Conservation (phyloP, 257 asterid genomes). For the Nicotiana knightiana region DNA sequence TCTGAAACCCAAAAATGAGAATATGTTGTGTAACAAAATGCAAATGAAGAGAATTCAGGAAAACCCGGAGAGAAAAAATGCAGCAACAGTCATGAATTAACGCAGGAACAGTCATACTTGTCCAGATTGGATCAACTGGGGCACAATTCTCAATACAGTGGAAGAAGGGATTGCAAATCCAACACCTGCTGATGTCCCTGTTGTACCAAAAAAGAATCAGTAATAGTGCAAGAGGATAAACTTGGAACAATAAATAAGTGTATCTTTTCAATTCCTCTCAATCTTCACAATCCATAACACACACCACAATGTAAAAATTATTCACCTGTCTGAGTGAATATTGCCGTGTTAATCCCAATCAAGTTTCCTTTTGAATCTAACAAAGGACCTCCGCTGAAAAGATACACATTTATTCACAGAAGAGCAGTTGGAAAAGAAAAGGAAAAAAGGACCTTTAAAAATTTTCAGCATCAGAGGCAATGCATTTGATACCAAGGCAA, state of each 20-base stretch:
- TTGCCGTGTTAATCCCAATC: conserved; percentile 94
- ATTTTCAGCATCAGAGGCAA: background rate
- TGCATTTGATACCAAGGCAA: background rate
- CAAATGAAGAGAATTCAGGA: background rate
- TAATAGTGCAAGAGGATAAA: background rate
- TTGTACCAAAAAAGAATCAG: conserved; percentile 1
- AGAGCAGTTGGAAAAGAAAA: background rate
- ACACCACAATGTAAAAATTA: background rate
- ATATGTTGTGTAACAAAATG: background rate
- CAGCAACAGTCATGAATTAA: background rate
- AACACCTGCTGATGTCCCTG: conserved; percentile 97
- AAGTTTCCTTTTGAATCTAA: conserved; percentile 85
- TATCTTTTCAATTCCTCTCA: background rate
- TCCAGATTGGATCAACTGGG: conserved; percentile 85
- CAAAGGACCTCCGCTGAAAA: conserved; percentile 88
- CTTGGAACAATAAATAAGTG: background rate
- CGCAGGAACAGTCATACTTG: conserved; percentile 37
- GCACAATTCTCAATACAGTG: conserved; percentile 79
- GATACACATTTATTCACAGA: background rate
- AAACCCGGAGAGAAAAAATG: background rate
- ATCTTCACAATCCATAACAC: background rate
- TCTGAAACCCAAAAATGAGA: background rate
- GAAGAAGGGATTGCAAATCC: conserved; percentile 97
- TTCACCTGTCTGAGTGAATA: conserved; percentile 88
- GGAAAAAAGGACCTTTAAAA: background rate